Evolutionary conservation across 495 filamentous ascomycete genomes (phyloP), one percentile per base, ranked within the genome.

Genomic region (Penicillium subrubescens): DNA sequence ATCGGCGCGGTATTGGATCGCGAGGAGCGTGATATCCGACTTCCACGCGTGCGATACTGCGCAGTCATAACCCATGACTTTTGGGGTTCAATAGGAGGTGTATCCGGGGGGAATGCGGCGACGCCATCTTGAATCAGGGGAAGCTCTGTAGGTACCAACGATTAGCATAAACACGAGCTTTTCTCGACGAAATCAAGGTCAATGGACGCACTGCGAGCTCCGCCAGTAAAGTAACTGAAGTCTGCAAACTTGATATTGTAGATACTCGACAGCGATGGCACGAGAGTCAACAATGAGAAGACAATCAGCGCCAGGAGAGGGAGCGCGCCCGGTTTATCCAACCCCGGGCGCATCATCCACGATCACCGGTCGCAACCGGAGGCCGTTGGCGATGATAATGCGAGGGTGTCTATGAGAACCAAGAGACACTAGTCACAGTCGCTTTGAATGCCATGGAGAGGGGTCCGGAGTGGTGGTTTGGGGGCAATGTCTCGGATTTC

Each of bases 341-440:
- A 62, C 31, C 77, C 77, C 60, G 75, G 75, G 64, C 77, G 73
- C 79, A 81, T 81, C 59, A 65, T 79, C 71, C 71, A 66, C 57
- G 57, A 57, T 65, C 61, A 56, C 59, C 63, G 60, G 43, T 54
- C 48, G 41, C 17, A 37, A 39, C 59, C 51, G 64, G 54, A 48
- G 59, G 35, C 58, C 55, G 17, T 50, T 64, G 25, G 44, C 33
- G 54, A 31, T 31, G 29, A 37, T 61, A 52, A 59, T 54, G 39
- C 37, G 66, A 50, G 35, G 43, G 50, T 7, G 56, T 61, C 57
- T 31, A 34, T 25, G 55, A 52, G 59, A 54, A 15, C 46, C 60
- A 51, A 35, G 53, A 21, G 59, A 46, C 35, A 66, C 23, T 15
- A 59, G 27, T 33, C 23, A 27, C 46, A 58, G 41, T 57, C 62